Conservation (phyloP, 164 flowering plant genomes). For the Nymphaea colorata region DNA sequence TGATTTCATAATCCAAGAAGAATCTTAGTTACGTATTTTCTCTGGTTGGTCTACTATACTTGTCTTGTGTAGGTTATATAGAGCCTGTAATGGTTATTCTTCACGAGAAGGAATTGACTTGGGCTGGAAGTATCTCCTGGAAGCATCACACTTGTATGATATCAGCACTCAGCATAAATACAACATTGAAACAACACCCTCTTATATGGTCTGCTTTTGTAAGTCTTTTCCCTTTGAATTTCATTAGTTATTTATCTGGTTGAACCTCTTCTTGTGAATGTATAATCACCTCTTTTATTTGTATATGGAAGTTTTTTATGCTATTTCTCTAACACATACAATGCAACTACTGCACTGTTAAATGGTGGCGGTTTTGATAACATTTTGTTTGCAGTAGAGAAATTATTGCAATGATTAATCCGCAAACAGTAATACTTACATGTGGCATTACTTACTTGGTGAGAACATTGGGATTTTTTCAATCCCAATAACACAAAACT, state of each 20-base stretch:
- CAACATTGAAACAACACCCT: conserved; percentile 89
- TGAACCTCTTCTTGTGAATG: neutral
- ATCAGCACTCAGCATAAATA: conserved; percentile 88
- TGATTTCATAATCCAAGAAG: no score
- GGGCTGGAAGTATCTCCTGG: conserved; percentile 96
- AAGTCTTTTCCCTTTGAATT: conserved; percentile 18
- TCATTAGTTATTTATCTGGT: neutral
- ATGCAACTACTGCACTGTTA: neutral
- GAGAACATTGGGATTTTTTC: no score
- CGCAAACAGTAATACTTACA: no score
- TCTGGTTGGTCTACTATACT: neutral
- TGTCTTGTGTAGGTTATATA: conserved; percentile 56
- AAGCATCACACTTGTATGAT: conserved; percentile 95
- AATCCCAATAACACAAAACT: no score
- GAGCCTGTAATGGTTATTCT: conserved; percentile 97
- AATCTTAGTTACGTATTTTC: no score
- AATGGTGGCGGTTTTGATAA: neutral
- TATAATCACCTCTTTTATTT: no score
- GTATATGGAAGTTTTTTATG: neutral
- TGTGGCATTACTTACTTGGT: no score
- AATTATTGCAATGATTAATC: no score
- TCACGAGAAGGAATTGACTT: conserved; percentile 91
- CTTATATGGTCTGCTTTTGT: conserved; percentile 94
- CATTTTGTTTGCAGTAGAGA: no score
- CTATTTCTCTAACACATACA: neutral